phyloP scores from a whole-genome alignment of 768 basidiomycete genomes.

The Amanita jacksonii region DNA sequence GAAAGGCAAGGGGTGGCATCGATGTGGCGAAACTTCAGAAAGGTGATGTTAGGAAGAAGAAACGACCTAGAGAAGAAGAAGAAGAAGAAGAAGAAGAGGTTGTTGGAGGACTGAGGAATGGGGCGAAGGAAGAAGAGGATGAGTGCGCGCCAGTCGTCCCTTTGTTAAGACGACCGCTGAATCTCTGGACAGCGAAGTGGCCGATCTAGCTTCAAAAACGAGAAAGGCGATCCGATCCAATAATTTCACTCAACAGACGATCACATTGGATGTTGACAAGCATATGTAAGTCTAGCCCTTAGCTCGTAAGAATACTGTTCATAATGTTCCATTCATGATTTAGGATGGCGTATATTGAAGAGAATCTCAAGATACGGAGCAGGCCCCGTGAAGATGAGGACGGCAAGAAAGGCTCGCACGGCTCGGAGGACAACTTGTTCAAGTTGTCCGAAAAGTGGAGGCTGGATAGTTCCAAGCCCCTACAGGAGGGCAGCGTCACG shows the following conservation, averaged over 20 bases:
- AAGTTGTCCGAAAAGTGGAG: slow-evolving; percentile 62
- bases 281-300: slow-evolving; percentile 65
- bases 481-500: slow-evolving; percentile 88
- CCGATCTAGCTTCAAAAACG: slow-evolving; percentile 61
- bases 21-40: slow-evolving; percentile 77
- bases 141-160: slow-evolving; percentile 35
- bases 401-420: slow-evolving; percentile 34
- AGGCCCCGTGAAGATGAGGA: slow-evolving; percentile 41
- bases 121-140: slow-evolving; percentile 41
- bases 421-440: slow-evolving; percentile 76
- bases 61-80: slow-evolving; percentile 43
- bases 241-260: slow-evolving; percentile 97
- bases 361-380: slow-evolving; percentile 74
- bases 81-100: slow-evolving; percentile 30
- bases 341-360: slow-evolving; percentile 98
- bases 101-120: slow-evolving; percentile 19
- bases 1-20: slow-evolving; percentile 70
- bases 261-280: slow-evolving; percentile 92
- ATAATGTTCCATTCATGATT: background rate
- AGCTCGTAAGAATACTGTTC: too few relatives aligned
- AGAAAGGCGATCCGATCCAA: slow-evolving; percentile 70
- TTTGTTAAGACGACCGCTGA: background rate
- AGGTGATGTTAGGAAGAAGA: slow-evolving; percentile 72
- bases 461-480: slow-evolving; percentile 43
- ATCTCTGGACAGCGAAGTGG: slow-evolving; percentile 36